These are phyloP conservation scores for barrel medic (Medicago truncatula) DNA, from an alignment of 306 rosid genomes.

Conservation along the genomic window MtrunA17r5.0-ANR NC_053049.1:38093501-38094000, in stretches of 20 bases:
- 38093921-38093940: background rate
- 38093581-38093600: constrained; percentile 12
- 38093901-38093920: background rate
- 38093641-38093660: background rate
- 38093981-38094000: background rate
- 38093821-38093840: constrained; percentile 12
- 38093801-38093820: constrained; percentile 3
- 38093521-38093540: constrained; percentile 10
- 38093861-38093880: constrained; percentile 1
- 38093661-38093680: background rate
- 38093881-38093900: background rate
- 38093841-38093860: constrained; percentile 16
- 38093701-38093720: constrained; percentile 4
- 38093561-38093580: constrained; percentile 25
- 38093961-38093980: background rate
- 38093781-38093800: constrained; percentile 18
- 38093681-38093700: background rate
- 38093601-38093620: constrained; percentile 7
- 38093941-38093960: background rate
- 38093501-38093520: constrained; percentile 5
- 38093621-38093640: background rate
- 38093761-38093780: background rate
- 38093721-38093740: constrained; percentile 18
- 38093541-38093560: constrained; percentile 15
- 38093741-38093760: background rate